Percentiles rank a stretch among this genome's conserved stretches.
These are phyloP conservation scores for Rubia tinctorum DNA, from an alignment of 305 asterid species.

Conservation along the genomic window DNA sequence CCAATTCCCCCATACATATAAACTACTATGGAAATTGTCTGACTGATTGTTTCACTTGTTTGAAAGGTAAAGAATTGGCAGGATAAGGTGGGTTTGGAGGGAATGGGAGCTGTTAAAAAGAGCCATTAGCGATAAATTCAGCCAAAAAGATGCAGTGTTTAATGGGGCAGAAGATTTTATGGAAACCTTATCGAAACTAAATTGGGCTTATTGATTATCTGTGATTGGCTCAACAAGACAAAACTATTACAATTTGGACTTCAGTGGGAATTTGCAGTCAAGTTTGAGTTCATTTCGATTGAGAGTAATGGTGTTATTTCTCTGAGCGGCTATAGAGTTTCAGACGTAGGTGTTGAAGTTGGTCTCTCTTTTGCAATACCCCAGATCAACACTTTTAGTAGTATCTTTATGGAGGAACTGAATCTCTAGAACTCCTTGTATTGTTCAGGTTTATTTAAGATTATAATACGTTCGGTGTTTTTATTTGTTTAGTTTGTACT, in stretches of 20 bases:
- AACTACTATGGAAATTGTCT: constrained; percentile 26
- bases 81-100: constrained; percentile 19
- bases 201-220: neutral
- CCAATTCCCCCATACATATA: neutral
- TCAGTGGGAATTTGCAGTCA: constrained; percentile 25
- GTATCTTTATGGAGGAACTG: neutral
- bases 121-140: constrained; percentile 14
- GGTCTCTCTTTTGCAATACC: neutral
- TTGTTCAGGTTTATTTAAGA: too few species aligned
- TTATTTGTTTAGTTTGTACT: too few species aligned
- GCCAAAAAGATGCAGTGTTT: constrained; percentile 13
- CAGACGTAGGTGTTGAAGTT: constrained; percentile 5
- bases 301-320: constrained; percentile 8
- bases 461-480: too few species aligned
- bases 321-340: neutral
- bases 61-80: constrained; percentile 8
- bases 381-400: neutral
- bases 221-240: constrained; percentile 29
- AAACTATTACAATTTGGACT: constrained; percentile 24
- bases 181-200: neutral
- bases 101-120: constrained; percentile 15
- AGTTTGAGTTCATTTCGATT: constrained; percentile 21
- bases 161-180: constrained; percentile 14
- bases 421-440: neutral
- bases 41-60: neutral